Conservation (phyloP, 495 filamentous ascomycete genomes). For the Neurospora sp. region DNA sequence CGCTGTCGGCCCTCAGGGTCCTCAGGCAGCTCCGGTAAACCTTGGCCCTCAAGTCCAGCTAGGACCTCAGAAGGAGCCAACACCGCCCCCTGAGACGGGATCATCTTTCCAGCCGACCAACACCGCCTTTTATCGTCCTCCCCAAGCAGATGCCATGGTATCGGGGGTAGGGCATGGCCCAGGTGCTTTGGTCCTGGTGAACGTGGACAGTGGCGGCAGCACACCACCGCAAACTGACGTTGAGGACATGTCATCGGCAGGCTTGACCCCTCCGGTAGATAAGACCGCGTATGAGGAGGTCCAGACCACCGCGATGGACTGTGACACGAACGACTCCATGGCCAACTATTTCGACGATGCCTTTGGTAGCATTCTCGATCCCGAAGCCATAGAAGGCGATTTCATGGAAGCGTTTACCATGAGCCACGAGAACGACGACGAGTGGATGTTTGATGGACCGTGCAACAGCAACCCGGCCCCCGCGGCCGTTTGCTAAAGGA, state of each 20-base stretch:
- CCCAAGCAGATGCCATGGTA: background rate
- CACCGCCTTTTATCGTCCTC: background rate
- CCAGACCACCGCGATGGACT: background rate
- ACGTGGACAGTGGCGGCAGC: background rate
- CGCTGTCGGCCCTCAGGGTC: background rate
- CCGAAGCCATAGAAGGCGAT: background rate
- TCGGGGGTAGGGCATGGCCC: background rate
- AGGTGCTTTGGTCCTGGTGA: background rate
- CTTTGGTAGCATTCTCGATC: background rate
- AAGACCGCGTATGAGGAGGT: background rate
- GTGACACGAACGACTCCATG: background rate
- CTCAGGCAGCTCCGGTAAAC: background rate
- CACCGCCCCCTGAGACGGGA: background rate
- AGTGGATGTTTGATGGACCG: constrained; percentile 1
- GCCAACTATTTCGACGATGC: background rate
- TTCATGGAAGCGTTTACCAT: background rate
- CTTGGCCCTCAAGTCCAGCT: background rate
- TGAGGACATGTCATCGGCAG: background rate
- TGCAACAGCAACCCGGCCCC: background rate
- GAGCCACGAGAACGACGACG: background rate
- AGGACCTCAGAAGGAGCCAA: background rate
- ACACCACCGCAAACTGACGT: background rate
- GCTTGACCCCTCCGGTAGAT: background rate
- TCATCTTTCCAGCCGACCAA: background rate
- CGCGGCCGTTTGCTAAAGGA: background rate